Evolutionary conservation across 1,284 basidiomycete species (phyloP).

Genomic region (Fomitopsis schrenkii): DNA sequence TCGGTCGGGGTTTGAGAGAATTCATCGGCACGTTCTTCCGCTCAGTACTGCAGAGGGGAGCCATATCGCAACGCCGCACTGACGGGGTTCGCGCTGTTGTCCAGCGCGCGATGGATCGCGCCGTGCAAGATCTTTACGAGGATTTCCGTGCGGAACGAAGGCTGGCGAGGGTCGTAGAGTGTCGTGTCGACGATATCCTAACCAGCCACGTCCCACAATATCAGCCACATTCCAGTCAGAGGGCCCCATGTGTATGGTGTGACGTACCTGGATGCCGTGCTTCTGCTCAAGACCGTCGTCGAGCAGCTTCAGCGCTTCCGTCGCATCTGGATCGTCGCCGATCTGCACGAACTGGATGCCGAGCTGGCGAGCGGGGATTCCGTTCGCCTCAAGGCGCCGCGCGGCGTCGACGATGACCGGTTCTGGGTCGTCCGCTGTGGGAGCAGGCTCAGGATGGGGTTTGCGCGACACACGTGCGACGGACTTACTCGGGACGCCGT

Average conservation of each 20-base stretch:
- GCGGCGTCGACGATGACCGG: constrained; percentile 42
- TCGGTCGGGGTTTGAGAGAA: too few relatives aligned
- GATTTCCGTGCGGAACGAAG: not conserved
- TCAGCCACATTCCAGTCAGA: not conserved
- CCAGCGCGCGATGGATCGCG: not conserved
- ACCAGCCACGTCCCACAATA: not conserved
- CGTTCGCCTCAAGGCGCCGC: constrained; percentile 37
- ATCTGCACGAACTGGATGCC: constrained; percentile 58
- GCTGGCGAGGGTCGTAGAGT: not conserved
- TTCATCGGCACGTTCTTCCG: too few relatives aligned
- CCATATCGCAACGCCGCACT: not conserved
- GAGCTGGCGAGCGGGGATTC: constrained; percentile 26
- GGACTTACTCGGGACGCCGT: constrained; percentile 43
- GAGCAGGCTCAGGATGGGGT: not conserved
- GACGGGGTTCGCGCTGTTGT: not conserved
- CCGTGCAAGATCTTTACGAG: constrained; percentile 1
- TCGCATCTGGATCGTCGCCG: constrained; percentile 38
- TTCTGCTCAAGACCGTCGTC: constrained; percentile 24
- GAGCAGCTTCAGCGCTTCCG: constrained; percentile 36
- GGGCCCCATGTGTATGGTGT: not conserved
- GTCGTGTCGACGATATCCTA: constrained; percentile 2
- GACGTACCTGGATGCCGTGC: constrained; percentile 1
- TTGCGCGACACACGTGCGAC: not conserved
- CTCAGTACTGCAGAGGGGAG: not conserved
- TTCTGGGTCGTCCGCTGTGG: constrained; percentile 43